phyloP scores from a whole-genome alignment of 202 grass and related monocot species.

The Schoenoplectus tabernaemontani region DNA sequence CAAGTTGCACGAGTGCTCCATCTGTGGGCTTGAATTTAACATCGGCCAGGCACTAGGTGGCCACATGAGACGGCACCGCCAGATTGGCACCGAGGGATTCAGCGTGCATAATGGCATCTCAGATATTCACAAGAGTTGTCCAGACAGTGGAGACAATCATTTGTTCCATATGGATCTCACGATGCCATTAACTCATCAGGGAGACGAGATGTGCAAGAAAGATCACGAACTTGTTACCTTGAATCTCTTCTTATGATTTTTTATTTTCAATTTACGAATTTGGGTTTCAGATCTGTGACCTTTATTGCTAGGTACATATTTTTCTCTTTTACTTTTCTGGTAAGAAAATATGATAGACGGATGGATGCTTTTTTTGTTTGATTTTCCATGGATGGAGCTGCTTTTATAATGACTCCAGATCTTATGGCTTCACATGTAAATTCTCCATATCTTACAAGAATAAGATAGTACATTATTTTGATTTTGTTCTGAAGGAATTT shows the following conservation, averaged over 20 bases:
- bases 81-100: background rate
- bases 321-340: too few relatives aligned
- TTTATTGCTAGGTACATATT: background rate
- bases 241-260: conserved; percentile 14
- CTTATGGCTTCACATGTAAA: conserved; percentile 9
- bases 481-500: background rate
- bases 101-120: conserved; percentile 10
- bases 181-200: background rate
- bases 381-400: conserved; percentile 10
- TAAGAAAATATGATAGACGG: background rate
- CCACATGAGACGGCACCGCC: conserved; percentile 77
- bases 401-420: conserved; percentile 14
- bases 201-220: conserved; percentile 6
- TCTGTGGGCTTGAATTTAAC: conserved; percentile 75
- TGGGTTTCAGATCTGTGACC: background rate
- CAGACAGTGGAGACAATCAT: background rate
- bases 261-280: background rate
- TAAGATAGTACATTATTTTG: background rate
- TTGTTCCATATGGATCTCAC: background rate
- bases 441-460: conserved; percentile 3
- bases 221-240: conserved; percentile 14
- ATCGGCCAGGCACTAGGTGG: conserved; percentile 84
- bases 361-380: background rate
- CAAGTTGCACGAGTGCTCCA: conserved; percentile 75
- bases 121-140: background rate